Conservation (phyloP, 768 basidiomycete genomes). For the Paxillus involutus region DNA sequence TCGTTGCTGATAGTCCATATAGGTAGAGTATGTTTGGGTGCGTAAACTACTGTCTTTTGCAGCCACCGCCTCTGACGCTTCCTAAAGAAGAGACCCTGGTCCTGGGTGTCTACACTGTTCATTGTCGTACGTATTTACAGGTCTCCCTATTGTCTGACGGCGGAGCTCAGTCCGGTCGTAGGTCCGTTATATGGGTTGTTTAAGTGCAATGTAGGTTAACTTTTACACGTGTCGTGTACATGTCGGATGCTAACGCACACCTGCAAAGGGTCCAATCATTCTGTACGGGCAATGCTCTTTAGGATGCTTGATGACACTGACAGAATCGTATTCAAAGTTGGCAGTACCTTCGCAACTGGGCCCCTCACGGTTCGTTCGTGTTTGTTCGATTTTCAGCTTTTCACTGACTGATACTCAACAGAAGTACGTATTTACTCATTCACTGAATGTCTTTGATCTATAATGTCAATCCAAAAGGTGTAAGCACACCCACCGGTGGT, state of each 20-base stretch:
- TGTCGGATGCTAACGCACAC: neutral
- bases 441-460: neutral
- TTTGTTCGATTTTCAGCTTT: neutral
- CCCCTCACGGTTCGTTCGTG: slow-evolving; percentile 5
- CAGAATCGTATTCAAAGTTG: neutral
- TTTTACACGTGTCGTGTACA: neutral
- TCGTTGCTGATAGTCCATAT: neutral
- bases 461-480: neutral
- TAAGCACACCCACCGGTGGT: neutral
- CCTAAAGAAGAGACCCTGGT: neutral
- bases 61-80: neutral
- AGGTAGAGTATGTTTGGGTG: slow-evolving; percentile 17
- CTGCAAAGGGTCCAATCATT: neutral
- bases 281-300: neutral
- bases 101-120: neutral
- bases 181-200: neutral
- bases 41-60: neutral
- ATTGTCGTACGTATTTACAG: neutral
- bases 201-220: neutral
- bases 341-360: slow-evolving; percentile 2
- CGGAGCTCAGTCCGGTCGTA: neutral
- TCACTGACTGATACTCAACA: neutral
- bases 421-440: neutral
- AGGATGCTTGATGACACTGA: neutral
- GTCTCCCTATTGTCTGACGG: neutral